Evolutionary conservation across 805 yeast species (phyloP), one percentile per base, ranked within the genome.

Genomic region (Wickerhamomyces sydowiorum): DNA sequence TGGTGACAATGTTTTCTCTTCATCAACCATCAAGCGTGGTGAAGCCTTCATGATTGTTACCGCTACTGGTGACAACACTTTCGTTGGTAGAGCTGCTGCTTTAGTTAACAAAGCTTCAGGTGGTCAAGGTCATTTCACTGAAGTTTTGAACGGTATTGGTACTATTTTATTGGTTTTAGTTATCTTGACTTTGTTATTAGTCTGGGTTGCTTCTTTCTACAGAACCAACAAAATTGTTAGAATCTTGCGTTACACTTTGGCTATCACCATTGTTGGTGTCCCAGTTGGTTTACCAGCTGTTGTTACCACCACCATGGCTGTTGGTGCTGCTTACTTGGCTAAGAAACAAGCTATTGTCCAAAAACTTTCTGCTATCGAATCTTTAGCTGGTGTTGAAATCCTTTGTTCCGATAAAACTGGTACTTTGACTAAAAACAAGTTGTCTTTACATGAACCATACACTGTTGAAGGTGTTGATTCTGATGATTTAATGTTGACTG

Each of bases 221-320:
- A 81, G 96, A 75, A 77, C 95, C 58, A 80, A 78, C 66, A 77
- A 73, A 66, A 87, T 89, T 66, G 96, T 89, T 62, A 73, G 81
- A 59, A 86, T 89, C 72, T 77, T 89, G 69, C 80, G 96, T 75
- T 86, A 81, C 83, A 84, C 96, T 59, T 75, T 89, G 66, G 96
- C 96, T 58, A 88, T 89, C 69, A 89, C 96, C 75, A 87, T 89
- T 72, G 83, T 89, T 60, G 96, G 96, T 83, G 96, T 89, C 59
- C 96, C 96, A 68, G 96, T 89, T 56, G 96, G 96, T 85, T 81
- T 89, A 67, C 96, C 96, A 69, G 96, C 96, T 67, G 96, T 89
- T 64, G 96, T 88, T 57, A 89, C 96, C 76, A 89, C 96, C 61
- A 89, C 96, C 68, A 88, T 89, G 96, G 97, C 97, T 70, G 97